Evolutionary conservation across 768 basidiomycete species (phyloP), one percentile per base, ranked within the genome.

Genomic region (Rossbeevera mucosa): DNA sequence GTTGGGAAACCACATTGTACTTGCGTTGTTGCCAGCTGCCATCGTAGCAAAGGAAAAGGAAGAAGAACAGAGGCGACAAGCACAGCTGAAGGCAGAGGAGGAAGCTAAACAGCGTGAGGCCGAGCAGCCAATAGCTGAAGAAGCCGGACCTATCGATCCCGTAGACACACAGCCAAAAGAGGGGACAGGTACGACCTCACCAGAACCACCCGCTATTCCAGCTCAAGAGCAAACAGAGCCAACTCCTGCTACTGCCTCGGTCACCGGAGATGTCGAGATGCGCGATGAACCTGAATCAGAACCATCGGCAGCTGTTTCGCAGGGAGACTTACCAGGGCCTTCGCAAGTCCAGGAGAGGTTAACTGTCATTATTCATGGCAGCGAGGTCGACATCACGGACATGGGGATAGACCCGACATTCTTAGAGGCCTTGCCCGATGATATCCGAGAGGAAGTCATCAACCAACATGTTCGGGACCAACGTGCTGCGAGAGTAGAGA

Each of bases 391-490:
- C 65, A 99, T 99, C 66, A 99, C 96, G 2, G 94, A 98, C 61
- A 95, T 94, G 31, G 96, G 96, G 5, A 97, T 99, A 64, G 96
- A 99, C 66, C 92, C 94, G 2, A 94, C 92, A 5, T 99, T 99
- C 80, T 75, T 99, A 52, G 94, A 97, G 71, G 96, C 96, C 22
- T 73, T 99, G 8, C 96, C 96, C 0, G 96, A 99, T 64, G 95
- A 98, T 59, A 98, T 99, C 88, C 83, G 96, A 47, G 95, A 96
- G 65, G 96, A 99, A 65, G 93, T 99, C 30, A 78, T 99, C 48
- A 94, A 94, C 62, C 96, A 99, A 64, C 95, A 99, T 64, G 85
- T 97, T 59, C 86, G 94, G 8, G 96, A 98, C 60, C 91, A 86
- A 54, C 85, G 87, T 36, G 84, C 89, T 11, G 83, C 91, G 4